Percentiles rank a stretch among this genome's conserved stretches.
Conservation (phyloP, 805 yeast species). For the Candida ficus region DNA sequence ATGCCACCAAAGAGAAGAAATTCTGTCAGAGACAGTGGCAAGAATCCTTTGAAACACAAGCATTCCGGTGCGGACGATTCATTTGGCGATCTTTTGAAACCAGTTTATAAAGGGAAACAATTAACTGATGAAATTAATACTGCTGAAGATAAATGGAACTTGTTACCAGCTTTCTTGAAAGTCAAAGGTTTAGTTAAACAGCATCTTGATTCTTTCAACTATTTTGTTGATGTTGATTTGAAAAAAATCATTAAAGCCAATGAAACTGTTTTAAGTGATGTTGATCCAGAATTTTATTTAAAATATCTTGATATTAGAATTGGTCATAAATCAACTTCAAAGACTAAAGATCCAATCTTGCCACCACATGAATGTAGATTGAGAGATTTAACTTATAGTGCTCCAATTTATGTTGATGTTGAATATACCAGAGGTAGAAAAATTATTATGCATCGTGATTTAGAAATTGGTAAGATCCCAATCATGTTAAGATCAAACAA, state of each 20-base stretch:
- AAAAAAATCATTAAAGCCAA: constrained; percentile 91
- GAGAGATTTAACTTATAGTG: constrained; percentile 90
- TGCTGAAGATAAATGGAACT: constrained; percentile 95
- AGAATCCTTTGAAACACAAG: constrained; percentile 11
- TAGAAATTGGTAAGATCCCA: constrained; percentile 99
- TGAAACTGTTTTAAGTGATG: constrained; percentile 84
- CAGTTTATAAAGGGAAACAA: constrained; percentile 79
- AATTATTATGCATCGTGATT: constrained; percentile 81
- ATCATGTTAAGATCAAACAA: constrained; percentile 92
- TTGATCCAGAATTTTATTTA: constrained; percentile 93
- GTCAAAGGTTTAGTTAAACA: constrained; percentile 96
- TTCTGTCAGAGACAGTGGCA: constrained; percentile 11
- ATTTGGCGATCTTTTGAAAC: constrained; percentile 72
- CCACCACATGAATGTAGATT: constrained; percentile 96
- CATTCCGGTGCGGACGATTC: constrained; percentile 43
- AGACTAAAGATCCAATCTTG: constrained; percentile 50
- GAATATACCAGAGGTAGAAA: constrained; percentile 95
- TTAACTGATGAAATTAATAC: constrained; percentile 85
- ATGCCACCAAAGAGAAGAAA: constrained; percentile 24
- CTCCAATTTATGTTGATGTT: constrained; percentile 94
- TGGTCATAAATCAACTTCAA: constrained; percentile 66
- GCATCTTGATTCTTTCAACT: constrained; percentile 96
- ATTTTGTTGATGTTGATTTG: constrained; percentile 89
- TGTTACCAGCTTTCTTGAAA: constrained; percentile 90
- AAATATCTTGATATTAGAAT: constrained; percentile 91